Evolutionary conservation across 164 flowering plant species (phyloP).

Genomic region (Vitis vinifera): ASM3070453v1 NC_081817.1:9118001-9118500

Average conservation of each 20-base stretch:
- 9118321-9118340: slow-evolving; percentile 3
- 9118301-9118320: slow-evolving; percentile 9
- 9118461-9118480: slow-evolving; percentile 19
- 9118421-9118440: slow-evolving; percentile 26
- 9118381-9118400: slow-evolving; percentile 7
- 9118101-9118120: background rate
- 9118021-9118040: no score
- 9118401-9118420: slow-evolving; percentile 7
- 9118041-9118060: no score
- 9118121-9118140: slow-evolving; percentile 8
- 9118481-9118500: slow-evolving; percentile 15
- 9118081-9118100: no score
- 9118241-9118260: slow-evolving; percentile 14
- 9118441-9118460: slow-evolving; percentile 16
- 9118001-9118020: no score
- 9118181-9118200: no score
- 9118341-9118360: slow-evolving; percentile 10
- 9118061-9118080: no score
- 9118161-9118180: no score
- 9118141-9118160: background rate
- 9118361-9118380: slow-evolving; percentile 18
- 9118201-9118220: background rate
- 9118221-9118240: slow-evolving; percentile 14
- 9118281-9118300: slow-evolving; percentile 9
- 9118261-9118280: background rate